These are phyloP conservation scores for Hypseocharis bilobata DNA, from an alignment of 441 rosid genomes.

Conservation along the genomic window DNA sequence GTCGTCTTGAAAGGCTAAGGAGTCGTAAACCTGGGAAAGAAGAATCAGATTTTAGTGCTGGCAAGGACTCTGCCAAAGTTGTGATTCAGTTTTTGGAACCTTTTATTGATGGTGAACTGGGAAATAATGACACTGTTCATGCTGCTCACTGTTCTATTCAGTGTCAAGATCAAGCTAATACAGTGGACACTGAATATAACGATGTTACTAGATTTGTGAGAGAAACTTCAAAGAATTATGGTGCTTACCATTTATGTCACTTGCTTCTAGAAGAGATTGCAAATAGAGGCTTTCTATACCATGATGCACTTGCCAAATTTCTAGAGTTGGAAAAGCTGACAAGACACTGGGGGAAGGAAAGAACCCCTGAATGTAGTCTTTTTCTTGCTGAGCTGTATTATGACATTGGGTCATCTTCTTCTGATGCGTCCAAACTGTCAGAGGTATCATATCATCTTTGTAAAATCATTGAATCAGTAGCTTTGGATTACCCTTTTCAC, in stretches of 20 bases:
- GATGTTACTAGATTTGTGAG: constrained; percentile 49
- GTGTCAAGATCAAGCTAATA: constrained; percentile 32
- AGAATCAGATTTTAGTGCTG: constrained; percentile 51
- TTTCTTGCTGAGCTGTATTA: constrained; percentile 86
- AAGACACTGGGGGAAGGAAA: constrained; percentile 76
- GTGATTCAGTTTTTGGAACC: constrained; percentile 69
- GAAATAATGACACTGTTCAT: constrained; percentile 30
- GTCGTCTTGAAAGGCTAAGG: constrained; percentile 89
- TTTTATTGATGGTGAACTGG: constrained; percentile 38
- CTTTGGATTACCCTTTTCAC: constrained; percentile 50
- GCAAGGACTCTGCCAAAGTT: constrained; percentile 55
- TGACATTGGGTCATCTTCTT: constrained; percentile 56
- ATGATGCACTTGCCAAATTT: constrained; percentile 51
- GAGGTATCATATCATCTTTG: constrained; percentile 85
- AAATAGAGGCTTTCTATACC: constrained; percentile 33
- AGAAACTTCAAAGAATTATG: constrained; percentile 63
- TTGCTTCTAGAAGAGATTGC: constrained; percentile 73
- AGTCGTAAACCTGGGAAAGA: constrained; percentile 94
- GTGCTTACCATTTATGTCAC: constrained; percentile 87
- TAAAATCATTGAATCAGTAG: constrained; percentile 82
- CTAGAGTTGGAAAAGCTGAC: constrained; percentile 78
- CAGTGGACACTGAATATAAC: constrained; percentile 39
- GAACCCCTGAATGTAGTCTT: constrained; percentile 80
- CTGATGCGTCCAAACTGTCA: constrained; percentile 38
- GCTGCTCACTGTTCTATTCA: constrained; percentile 31